phyloP scores from a whole-genome alignment of 1,139 yeast species.

The Suhomyces wounanorum region DNA sequence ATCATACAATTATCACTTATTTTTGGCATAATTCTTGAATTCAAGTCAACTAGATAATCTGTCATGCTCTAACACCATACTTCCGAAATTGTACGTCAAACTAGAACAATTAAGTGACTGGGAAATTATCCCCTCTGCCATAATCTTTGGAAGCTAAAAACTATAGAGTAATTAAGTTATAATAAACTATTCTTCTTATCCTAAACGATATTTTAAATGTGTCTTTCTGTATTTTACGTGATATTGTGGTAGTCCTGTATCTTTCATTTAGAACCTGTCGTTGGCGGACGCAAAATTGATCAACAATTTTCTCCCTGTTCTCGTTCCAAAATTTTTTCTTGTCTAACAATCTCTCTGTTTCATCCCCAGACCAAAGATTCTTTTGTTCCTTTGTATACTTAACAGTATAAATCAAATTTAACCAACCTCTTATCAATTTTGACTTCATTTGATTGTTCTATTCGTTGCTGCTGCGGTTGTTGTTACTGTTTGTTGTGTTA shows the following conservation, averaged over 20 bases:
- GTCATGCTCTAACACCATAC: neutral
- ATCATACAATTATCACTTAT: too few relatives aligned
- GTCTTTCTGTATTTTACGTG: neutral
- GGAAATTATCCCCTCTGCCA: neutral
- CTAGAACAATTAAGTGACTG: neutral
- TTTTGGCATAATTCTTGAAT: too few relatives aligned
- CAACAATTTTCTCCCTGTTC: constrained; percentile 9
- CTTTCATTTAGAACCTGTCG: constrained; percentile 6
- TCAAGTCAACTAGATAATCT: too few relatives aligned
- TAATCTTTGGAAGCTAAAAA: neutral
- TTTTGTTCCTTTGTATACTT: neutral
- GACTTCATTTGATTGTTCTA: neutral
- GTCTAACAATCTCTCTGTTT: neutral
- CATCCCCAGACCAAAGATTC: neutral
- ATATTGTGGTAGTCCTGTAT: neutral
- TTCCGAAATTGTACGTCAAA: neutral
- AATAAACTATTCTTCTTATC: neutral
- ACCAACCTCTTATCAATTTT: neutral
- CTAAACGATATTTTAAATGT: neutral
- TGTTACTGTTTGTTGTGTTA: neutral
- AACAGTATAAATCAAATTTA: neutral
- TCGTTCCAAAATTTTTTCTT: constrained; percentile 12
- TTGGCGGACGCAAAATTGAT: constrained; percentile 10
- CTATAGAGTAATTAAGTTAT: neutral
- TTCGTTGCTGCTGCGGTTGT: neutral